Conservation (phyloP, 805 yeast genomes). For the Ogataea corticis region DNA sequence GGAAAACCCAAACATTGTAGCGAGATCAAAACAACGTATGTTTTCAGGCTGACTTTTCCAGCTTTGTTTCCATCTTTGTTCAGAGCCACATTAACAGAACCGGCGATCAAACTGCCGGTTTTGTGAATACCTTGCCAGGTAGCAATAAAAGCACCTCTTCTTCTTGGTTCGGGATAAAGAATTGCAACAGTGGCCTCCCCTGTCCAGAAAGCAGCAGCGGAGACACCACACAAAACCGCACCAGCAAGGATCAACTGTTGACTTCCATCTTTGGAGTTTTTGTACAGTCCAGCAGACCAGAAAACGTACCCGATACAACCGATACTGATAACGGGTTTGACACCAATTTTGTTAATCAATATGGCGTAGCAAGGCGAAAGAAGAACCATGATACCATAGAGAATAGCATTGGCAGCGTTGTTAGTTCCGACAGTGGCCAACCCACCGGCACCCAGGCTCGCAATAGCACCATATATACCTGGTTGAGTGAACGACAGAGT, state of each 20-base stretch:
- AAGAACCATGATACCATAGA: constrained; percentile 25
- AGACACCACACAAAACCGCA: constrained; percentile 26
- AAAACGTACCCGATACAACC: constrained; percentile 30
- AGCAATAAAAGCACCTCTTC: constrained; percentile 30
- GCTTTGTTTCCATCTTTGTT: constrained; percentile 15
- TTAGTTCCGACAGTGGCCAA: constrained; percentile 9
- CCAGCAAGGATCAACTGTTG: constrained; percentile 29
- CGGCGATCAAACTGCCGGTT: constrained; percentile 30
- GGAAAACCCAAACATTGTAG: constrained; percentile 30
- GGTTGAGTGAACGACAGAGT: constrained; percentile 14
- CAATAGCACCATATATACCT: constrained; percentile 14
- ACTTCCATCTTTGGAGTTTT: constrained; percentile 28
- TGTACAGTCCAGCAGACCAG: constrained; percentile 30
- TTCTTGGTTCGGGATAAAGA: constrained; percentile 24
- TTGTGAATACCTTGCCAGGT: constrained; percentile 30
- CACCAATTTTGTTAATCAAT: constrained; percentile 24
- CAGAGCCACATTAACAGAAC: constrained; percentile 24
- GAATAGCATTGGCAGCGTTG: constrained; percentile 11
- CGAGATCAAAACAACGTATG: constrained; percentile 27
- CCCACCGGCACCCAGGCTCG: constrained; percentile 16
- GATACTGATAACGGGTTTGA: constrained; percentile 18
- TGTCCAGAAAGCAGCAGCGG: constrained; percentile 30
- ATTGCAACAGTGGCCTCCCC: constrained; percentile 31
- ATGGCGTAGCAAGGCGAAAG: constrained; percentile 25
- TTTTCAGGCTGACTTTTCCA: constrained; percentile 27